Evolutionary conservation across 2,329 filamentous ascomycete genomes (phyloP).

Genomic region (Biscogniauxia sp.): DNA sequence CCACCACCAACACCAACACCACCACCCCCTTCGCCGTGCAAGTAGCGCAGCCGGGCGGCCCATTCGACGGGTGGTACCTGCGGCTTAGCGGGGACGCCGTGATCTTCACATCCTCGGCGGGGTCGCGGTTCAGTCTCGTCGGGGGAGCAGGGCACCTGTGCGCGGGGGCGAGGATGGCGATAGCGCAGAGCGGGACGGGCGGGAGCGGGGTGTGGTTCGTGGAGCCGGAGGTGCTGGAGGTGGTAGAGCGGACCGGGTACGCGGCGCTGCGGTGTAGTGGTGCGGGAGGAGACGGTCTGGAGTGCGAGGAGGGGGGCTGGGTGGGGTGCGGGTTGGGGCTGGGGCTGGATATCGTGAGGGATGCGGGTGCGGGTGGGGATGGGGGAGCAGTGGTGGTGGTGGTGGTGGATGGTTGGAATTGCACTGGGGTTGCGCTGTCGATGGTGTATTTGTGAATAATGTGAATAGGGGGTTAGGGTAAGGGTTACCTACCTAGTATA

Average conservation of each 20-base stretch:
- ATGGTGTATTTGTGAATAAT: slow-evolving; percentile 18
- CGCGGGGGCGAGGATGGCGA: slow-evolving; percentile 25
- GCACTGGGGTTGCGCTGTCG: slow-evolving; percentile 19
- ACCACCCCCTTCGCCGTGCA: slow-evolving; percentile 27
- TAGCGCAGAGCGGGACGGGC: slow-evolving; percentile 23
- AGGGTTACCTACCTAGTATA: too few species aligned
- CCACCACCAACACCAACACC: slow-evolving; percentile 27
- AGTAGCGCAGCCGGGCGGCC: slow-evolving; percentile 27
- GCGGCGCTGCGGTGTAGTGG: slow-evolving; percentile 20
- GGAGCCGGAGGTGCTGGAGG: slow-evolving; percentile 17
- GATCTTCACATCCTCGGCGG: slow-evolving; percentile 25
- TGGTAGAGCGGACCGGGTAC: slow-evolving; percentile 24
- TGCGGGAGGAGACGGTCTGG: neutral
- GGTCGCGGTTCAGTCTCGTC: slow-evolving; percentile 28
- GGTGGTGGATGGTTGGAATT: slow-evolving; percentile 28
- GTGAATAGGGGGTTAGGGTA: neutral
- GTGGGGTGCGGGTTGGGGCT: slow-evolving; percentile 31
- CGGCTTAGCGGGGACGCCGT: slow-evolving; percentile 26
- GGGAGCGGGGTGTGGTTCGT: slow-evolving; percentile 30
- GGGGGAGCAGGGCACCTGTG: slow-evolving; percentile 31
- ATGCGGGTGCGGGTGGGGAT: slow-evolving; percentile 14
- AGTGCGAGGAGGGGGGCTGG: slow-evolving; percentile 20
- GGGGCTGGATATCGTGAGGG: slow-evolving; percentile 27
- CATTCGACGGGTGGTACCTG: slow-evolving; percentile 32
- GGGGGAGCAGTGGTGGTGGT: slow-evolving; percentile 25